Base-by-base conservation (phyloP, 2,329 filamentous ascomycete genomes). In the Ceratocystis ficicola region DNA sequence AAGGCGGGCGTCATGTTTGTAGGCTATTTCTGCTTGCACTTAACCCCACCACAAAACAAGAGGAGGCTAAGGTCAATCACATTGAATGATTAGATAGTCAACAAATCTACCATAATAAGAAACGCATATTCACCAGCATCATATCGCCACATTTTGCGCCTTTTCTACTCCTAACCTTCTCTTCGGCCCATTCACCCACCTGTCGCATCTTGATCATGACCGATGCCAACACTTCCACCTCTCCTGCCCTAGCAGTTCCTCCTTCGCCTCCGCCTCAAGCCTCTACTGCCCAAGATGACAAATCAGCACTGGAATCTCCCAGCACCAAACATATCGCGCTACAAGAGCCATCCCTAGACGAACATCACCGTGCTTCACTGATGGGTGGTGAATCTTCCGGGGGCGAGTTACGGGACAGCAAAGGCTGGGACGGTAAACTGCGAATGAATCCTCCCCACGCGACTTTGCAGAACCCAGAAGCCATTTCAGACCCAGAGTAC, bases 381-480 rank as follows among this genome's bases (percentile, higher is more conserved):
- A 73, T 65, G 76, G 76, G 72, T 64, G 52, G 52, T 17, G 52
- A 36, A 30, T 57, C 52, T 32, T 76, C 79, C 3, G 70, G 75
- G 17, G 81, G 79, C 69, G 77, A 76, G 12, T 74, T 83, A 62
- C 79, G 77, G 69, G 82, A 84, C 70, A 85, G 81, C 75, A 85
- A 82, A 71, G 89, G 89, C 68, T 93, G 89, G 89, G 89, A 93
- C 74, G 89, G 89, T 69, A 93, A 93, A 76, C 80, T 93, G 67
- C 82, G 89, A 48, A 77, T 96, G 63, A 86, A 83, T 72, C 28
- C 55, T 28, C 28, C 55, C 55, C 59, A 59, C 28, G 81, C 85
- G 1, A 78, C 84, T 41, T 77, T 95, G 60, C 79, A 82, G 28
- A 95, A 95, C 72, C 88, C 90, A 1, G 90, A 94, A 72, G 89